These are phyloP conservation scores for Fraxinus anomala DNA, from an alignment of 257 asterid species.

Conservation along the genomic window DNA sequence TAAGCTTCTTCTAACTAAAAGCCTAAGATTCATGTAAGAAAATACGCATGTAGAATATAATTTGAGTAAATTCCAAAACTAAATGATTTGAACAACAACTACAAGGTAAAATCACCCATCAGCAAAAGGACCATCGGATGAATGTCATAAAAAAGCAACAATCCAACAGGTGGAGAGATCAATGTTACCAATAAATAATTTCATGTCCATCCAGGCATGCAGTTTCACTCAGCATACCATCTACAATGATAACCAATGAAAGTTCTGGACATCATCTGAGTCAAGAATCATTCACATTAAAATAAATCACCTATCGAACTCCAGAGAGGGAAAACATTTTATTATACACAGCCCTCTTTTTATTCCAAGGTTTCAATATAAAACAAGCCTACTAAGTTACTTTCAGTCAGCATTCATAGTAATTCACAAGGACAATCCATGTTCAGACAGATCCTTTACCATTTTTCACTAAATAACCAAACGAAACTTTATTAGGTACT, in stretches of 20 bases:
- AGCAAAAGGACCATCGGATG: not conserved
- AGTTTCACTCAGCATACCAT: conserved; percentile 12
- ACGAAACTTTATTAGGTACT: no score
- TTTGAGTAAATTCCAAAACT: not conserved
- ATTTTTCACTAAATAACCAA: no score
- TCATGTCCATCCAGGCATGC: not conserved
- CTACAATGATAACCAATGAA: not conserved
- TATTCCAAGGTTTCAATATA: no score
- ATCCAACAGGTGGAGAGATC: not conserved
- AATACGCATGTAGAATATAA: not conserved
- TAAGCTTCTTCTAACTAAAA: not conserved
- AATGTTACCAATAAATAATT: not conserved
- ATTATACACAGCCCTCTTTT: no score
- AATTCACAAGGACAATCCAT: conserved; percentile 4
- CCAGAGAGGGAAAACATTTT: no score
- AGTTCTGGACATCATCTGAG: not conserved
- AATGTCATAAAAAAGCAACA: not conserved
- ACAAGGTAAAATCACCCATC: not conserved
- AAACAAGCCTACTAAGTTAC: no score
- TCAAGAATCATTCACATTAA: no score
- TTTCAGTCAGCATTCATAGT: no score
- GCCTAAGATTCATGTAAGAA: not conserved
- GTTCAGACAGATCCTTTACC: not conserved
- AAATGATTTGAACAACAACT: not conserved
- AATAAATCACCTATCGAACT: no score